Base-by-base conservation (phyloP, 768 basidiomycete genomes). In the Tylopilus felleus region DNA sequence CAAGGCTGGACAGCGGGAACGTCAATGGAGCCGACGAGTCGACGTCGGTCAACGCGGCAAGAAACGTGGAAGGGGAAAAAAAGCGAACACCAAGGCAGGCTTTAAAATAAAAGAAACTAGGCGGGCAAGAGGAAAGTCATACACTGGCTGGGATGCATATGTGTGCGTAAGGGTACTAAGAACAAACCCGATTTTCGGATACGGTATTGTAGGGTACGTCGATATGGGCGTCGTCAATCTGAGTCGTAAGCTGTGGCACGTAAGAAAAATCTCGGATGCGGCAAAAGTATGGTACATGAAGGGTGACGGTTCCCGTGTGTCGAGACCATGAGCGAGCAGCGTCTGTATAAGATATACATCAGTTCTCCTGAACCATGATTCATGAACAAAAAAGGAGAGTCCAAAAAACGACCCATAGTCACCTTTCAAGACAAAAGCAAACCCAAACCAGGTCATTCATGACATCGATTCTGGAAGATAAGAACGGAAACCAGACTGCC, bases 161-260 rank as follows among this genome's bases (percentile, higher is more conserved):
- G 23, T 31, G 51, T 21, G 19, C 2, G 1, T 22, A n/a, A 8
- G 29, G 31, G 46, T 49, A 59, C 49, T 61, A 57, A 9, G 36
- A 31, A 28, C 38, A 33, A 17, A 49, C 28, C 38, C 28, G 23
- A 13, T 25, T 31, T 51, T 41, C 25, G 27, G 10, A 27, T 52
- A 31, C 39, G 56, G 23, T 43, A 58, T 39, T 43, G 40, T 56
- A 55, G 39, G 52, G 39, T 50, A 40, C 38, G 38, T 47, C 21
- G 21, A 22, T 25, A 57, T 21, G 41, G 55, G 35, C 17, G 16
- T 50, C 47, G 29, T 44, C 40, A 33, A 33, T 49, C 17, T 42
- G 47, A 31, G 41, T 29, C 29, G 43, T 57, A 35, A 57, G 47
- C 21, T 58, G 48, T 44, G 25, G 46, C 49, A 57, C 9, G 56